Conservation (phyloP, 2,329 filamentous ascomycete genomes). For the Diplodia sapinea region DNA sequence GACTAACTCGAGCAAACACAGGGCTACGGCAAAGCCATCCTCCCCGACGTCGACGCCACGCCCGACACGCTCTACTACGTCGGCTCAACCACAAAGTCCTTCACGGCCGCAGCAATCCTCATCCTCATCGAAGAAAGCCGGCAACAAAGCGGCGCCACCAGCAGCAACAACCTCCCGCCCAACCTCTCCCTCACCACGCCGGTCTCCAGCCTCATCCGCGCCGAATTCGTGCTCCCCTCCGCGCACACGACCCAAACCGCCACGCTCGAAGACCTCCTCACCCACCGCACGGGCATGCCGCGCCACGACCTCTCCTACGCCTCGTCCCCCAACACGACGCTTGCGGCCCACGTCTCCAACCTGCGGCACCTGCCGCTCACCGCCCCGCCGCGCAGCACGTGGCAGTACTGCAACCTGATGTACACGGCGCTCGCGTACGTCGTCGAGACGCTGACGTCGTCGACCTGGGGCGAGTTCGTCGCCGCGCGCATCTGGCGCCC, state of each 20-base stretch:
- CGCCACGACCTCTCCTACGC: constrained; percentile 37
- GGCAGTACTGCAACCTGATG: constrained; percentile 61
- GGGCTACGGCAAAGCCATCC: constrained; percentile 36
- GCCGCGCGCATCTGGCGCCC: constrained; percentile 47
- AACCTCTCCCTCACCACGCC: constrained; percentile 46
- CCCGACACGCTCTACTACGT: constrained; percentile 39
- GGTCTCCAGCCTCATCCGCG: constrained; percentile 43
- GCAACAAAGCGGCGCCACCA: background rate
- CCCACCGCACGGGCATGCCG: constrained; percentile 46
- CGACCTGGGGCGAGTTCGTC: constrained; percentile 44
- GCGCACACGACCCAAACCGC: constrained; percentile 39
- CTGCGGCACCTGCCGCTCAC: constrained; percentile 54
- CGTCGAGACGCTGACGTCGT: constrained; percentile 52
- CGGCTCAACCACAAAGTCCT: constrained; percentile 43
- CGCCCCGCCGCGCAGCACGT: constrained; percentile 50
- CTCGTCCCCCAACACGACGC: constrained; percentile 36
- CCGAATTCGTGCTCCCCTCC: constrained; percentile 45
- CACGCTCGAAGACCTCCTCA: constrained; percentile 45
- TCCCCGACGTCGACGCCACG: constrained; percentile 34
- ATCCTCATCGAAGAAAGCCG: constrained; percentile 38
- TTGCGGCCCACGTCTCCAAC: constrained; percentile 48
- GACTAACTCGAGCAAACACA: background rate
- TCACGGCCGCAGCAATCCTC: constrained; percentile 38
- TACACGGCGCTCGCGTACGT: constrained; percentile 56
- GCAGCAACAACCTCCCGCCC: background rate